Evolutionary conservation across 306 rosid species (phyloP), one percentile per base, ranked within the genome.

Genomic region (Cicer pinnatifidum): DNA sequence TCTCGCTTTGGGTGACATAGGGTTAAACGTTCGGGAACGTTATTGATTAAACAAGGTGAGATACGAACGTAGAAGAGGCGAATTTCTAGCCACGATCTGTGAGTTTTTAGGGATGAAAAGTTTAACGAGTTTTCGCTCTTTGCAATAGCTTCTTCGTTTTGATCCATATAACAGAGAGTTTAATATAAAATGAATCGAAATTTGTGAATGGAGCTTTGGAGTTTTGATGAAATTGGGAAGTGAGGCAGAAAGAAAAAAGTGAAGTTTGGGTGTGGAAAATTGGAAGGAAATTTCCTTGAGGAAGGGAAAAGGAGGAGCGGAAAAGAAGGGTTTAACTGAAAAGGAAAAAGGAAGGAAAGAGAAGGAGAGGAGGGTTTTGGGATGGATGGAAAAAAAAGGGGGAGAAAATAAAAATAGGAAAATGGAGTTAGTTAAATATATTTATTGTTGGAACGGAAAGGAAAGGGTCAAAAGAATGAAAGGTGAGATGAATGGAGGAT

Each of bases 31-130:
- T 84, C 86, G 1, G 96, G 94, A 40, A 87, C 88, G 71, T 82
- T 69, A 43, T 83, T 80, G 48, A 88, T 75, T 4, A 90, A 83
- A 74, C 88, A 90, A 0, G 91, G 96, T 0, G 88, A 82, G 38
- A 92, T 77, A 40, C 92, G 85, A 52, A 92, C 96, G 45, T 90
- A 92, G 73, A 92, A 92, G 17, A 92, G 81, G 7, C 92, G 78
- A 47, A 79, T 80, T 69, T 85, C 94, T 6, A 92, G 84, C 83
- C 93, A 83, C 0, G 91, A 83, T 0, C 88, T 80, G 66, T 84
- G 91, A 48, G 68, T 69, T 5, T 70, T 70, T 1, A 83, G 51
- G 5, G 91, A 81, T 11, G 80, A 67, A 44, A 87, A 74, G 15
- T 11, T 78, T 0, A 73, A 75, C 15, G 91, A 81, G 23, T 81